Percentiles rank a stretch among this genome's conserved stretches.
phyloP scores from a whole-genome alignment of 2,329 filamentous ascomycete species.

The Tolypocladium cylindrosporum region DNA sequence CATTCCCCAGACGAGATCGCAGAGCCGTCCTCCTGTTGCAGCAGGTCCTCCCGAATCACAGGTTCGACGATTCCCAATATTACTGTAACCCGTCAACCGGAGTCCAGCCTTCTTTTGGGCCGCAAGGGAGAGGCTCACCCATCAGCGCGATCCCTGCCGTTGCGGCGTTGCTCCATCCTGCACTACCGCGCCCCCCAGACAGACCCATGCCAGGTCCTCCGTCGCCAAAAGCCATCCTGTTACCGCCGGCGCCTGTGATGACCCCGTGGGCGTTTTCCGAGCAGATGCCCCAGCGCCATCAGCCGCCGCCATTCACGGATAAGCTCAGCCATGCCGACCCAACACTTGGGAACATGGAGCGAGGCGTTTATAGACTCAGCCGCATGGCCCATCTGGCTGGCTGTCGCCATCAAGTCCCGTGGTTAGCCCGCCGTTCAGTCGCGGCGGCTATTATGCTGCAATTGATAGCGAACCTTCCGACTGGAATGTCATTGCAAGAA shows the following conservation, averaged over 20 bases:
- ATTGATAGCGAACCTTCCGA: not conserved
- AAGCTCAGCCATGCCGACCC: slow-evolving; percentile 23
- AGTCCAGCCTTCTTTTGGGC: not conserved
- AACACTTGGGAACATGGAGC: slow-evolving; percentile 17
- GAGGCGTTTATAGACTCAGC: slow-evolving; percentile 12
- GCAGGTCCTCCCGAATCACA: not conserved
- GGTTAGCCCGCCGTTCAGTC: not conserved
- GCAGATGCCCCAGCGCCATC: slow-evolving; percentile 8
- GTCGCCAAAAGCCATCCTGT: not conserved
- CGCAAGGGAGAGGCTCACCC: not conserved
- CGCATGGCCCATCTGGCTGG: not conserved
- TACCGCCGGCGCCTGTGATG: not conserved
- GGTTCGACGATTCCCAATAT: not conserved
- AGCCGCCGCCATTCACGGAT: slow-evolving; percentile 22
- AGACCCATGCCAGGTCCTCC: not conserved
- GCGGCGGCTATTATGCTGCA: not conserved
- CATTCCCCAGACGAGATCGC: not conserved
- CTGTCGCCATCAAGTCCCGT: not conserved
- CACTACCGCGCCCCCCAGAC: not conserved
- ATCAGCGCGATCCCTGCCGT: not conserved
- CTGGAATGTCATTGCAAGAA: not conserved
- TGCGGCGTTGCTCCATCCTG: not conserved
- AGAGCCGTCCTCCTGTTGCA: not conserved
- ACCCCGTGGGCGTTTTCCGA: not conserved
- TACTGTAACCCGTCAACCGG: not conserved